Evolutionary conservation across 441 rosid genomes (phyloP).

Genomic region (Euphorbia schlechtendalii): DNA sequence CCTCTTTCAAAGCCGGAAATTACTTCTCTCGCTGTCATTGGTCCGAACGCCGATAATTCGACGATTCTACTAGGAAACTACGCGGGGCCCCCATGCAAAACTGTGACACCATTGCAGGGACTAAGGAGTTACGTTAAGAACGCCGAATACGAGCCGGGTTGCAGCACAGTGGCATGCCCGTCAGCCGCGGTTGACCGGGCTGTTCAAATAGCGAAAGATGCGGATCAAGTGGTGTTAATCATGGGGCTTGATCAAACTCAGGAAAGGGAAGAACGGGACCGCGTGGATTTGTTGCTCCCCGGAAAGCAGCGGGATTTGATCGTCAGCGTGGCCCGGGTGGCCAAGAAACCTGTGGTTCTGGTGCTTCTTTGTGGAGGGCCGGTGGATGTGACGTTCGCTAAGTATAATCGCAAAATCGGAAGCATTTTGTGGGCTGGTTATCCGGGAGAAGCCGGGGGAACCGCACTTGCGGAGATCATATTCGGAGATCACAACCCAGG

Average conservation of each 20-base stretch:
- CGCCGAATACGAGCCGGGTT: constrained; percentile 46
- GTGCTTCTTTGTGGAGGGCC: constrained; percentile 91
- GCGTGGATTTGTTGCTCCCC: constrained; percentile 61
- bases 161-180: constrained; percentile 50
- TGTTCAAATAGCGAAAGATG: constrained; percentile 41
- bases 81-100: constrained; percentile 58
- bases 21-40: constrained; percentile 55
- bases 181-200: constrained; percentile 40
- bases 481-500: constrained; percentile 84
- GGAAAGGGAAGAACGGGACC: constrained; percentile 68
- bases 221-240: constrained; percentile 57
- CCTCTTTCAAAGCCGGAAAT: constrained; percentile 42
- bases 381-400: constrained; percentile 61
- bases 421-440: constrained; percentile 85
- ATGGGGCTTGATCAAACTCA: constrained; percentile 83
- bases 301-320: constrained; percentile 72
- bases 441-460: constrained; percentile 81
- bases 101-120: constrained; percentile 54
- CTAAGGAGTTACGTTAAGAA: constrained; percentile 41
- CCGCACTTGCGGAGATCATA: constrained; percentile 63
- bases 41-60: constrained; percentile 62
- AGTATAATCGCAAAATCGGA: constrained; percentile 46
- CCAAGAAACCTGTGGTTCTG: constrained; percentile 51
- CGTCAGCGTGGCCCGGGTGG: constrained; percentile 43
- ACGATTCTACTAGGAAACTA: constrained; percentile 61